A percentile compares a stretch with the other conserved stretches of the same genome.
Evolutionary conservation across 2,329 filamentous ascomycete species (phyloP).

Genomic region (Coniochaeta sp.): DNA sequence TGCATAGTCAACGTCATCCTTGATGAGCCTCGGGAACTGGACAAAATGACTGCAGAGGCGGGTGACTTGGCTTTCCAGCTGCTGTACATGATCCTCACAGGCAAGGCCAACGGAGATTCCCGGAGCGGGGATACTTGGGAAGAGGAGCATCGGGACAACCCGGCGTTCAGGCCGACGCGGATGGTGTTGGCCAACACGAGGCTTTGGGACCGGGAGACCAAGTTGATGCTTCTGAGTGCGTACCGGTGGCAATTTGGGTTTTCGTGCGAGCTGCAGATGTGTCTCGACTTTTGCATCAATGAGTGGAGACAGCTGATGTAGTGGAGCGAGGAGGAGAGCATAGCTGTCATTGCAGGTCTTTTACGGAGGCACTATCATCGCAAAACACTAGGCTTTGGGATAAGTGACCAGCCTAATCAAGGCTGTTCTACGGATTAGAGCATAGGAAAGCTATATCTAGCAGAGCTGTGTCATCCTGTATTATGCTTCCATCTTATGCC

Average conservation of each 20-base stretch:
- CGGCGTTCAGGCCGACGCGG: not conserved
- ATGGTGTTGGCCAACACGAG: not conserved
- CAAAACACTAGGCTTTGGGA: no score
- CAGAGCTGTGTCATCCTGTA: no score
- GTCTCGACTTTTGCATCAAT: not conserved
- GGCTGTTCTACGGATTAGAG: no score
- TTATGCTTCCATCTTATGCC: no score
- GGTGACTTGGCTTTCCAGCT: not conserved
- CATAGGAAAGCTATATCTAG: no score
- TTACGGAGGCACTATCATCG: no score
- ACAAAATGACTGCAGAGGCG: not conserved
- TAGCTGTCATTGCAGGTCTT: no score
- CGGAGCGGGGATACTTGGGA: not conserved
- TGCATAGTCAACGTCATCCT: not conserved
- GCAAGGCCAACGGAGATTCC: not conserved
- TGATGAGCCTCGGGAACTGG: not conserved
- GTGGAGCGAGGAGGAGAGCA: not conserved
- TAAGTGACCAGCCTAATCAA: no score
- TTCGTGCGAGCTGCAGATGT: not conserved
- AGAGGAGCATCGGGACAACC: not conserved
- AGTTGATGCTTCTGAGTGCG: not conserved
- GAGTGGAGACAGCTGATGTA: not conserved
- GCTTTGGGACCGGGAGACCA: not conserved
- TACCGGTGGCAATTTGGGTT: not conserved
- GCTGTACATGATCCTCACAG: not conserved